Conservation (phyloP, 352 stramenopile species). For the Pythium brassicae region DNA sequence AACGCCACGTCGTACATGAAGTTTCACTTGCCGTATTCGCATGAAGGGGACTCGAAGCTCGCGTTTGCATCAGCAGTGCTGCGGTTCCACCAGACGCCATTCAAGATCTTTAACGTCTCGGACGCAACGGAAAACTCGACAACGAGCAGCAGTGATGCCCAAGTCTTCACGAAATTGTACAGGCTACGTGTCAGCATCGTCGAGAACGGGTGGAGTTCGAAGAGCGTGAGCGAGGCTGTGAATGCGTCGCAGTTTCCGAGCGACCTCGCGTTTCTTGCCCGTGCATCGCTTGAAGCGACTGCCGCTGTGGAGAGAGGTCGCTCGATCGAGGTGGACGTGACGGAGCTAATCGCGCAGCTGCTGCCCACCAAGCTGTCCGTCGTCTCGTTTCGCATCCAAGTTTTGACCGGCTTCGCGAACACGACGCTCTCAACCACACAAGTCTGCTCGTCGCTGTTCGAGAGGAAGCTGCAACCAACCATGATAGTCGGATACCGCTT, state of each 20-base stretch:
- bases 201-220: constrained; percentile 41
- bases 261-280: constrained; percentile 17
- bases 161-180: constrained; percentile 44
- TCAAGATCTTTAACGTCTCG: constrained; percentile 59
- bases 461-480: constrained; percentile 38
- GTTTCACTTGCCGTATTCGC: constrained; percentile 54
- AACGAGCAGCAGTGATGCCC: constrained; percentile 7
- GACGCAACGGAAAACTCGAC: constrained; percentile 12
- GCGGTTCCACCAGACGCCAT: constrained; percentile 54
- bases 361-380: constrained; percentile 35
- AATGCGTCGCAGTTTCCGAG: constrained; percentile 6
- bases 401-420: constrained; percentile 26
- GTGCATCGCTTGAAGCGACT: constrained; percentile 27
- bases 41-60: constrained; percentile 39
- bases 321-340: constrained; percentile 49
- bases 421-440: constrained; percentile 34
- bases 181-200: constrained; percentile 39
- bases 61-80: constrained; percentile 30
- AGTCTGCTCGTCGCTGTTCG: constrained; percentile 62
- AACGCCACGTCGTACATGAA: constrained; percentile 55
- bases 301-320: constrained; percentile 45
- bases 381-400: constrained; percentile 46
- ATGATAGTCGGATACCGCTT: constrained; percentile 42
- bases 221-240: constrained; percentile 18
- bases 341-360: constrained; percentile 29